Evolutionary conservation across 345 rosid species (phyloP).

Genomic region (Ceriops tagal): DNA sequence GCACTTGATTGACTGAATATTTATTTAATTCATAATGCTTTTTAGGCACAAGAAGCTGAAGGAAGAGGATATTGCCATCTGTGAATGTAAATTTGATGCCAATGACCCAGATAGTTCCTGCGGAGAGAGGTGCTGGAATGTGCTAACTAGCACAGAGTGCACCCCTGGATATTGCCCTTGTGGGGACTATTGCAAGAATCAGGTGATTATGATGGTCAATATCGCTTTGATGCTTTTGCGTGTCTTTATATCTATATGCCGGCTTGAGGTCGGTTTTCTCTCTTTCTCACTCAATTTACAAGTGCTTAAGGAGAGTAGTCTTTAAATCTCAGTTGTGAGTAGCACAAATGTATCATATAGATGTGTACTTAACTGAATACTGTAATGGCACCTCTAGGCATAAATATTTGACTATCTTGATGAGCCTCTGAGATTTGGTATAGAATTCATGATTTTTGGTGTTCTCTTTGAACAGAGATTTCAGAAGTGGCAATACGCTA

Average conservation of each 20-base stretch:
- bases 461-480: conserved; percentile 51
- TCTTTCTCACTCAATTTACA: no score
- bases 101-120: conserved; percentile 75
- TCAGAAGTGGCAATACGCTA: conserved; percentile 79
- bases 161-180: conserved; percentile 80
- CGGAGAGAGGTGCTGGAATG: conserved; percentile 84
- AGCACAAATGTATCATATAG: no score
- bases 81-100: conserved; percentile 68
- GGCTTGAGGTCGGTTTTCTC: no score
- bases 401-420: no score
- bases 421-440: background rate
- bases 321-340: no score
- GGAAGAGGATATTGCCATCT: conserved; percentile 89
- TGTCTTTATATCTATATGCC: no score
- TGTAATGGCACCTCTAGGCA: no score
- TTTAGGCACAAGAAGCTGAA: conserved; percentile 83
- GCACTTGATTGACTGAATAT: background rate
- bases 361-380: no score
- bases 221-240: no score
- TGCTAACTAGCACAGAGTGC: conserved; percentile 85
- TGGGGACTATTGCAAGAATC: conserved; percentile 72
- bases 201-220: conserved; percentile 36
- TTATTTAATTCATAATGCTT: background rate
- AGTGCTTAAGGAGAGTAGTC: no score
- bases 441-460: background rate